Percentiles rank a stretch among this genome's conserved stretches.
These are phyloP conservation scores for Pseudoturritis turrita DNA, from an alignment of 345 rosid species.

Conservation along the genomic window DNA sequence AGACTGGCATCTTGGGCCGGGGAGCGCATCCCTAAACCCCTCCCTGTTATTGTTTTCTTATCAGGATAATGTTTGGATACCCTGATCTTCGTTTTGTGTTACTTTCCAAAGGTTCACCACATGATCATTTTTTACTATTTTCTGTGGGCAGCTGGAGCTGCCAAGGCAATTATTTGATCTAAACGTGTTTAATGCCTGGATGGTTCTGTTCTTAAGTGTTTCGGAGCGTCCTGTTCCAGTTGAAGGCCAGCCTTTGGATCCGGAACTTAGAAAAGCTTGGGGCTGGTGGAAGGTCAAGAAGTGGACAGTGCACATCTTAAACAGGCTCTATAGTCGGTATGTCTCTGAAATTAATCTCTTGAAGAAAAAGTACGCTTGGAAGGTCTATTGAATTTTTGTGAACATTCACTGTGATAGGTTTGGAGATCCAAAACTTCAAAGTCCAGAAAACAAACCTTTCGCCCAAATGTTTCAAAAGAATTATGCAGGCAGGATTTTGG, in stretches of 20 bases:
- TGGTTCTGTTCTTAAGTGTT: slow-evolving; percentile 80
- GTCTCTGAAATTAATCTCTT: slow-evolving; percentile 1
- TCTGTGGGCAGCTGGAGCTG: slow-evolving; percentile 75
- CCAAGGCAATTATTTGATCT: slow-evolving; percentile 81
- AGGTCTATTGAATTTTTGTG: not conserved
- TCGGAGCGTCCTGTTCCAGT: slow-evolving; percentile 90
- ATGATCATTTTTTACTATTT: slow-evolving; percentile 5
- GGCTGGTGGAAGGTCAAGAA: slow-evolving; percentile 99
- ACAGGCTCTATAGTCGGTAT: slow-evolving; percentile 88
- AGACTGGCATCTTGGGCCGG: not conserved
- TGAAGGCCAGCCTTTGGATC: slow-evolving; percentile 94
- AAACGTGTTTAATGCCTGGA: slow-evolving; percentile 88
- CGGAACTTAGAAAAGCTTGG: slow-evolving; percentile 92
- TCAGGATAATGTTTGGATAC: not conserved
- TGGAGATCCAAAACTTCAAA: slow-evolving; percentile 92
- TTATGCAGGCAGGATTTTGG: slow-evolving; percentile 90
- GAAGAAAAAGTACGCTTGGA: not conserved
- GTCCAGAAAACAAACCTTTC: slow-evolving; percentile 76
- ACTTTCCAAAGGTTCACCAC: not conserved
- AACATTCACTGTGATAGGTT: slow-evolving; percentile 46
- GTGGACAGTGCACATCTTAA: slow-evolving; percentile 95
- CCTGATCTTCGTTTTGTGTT: not conserved
- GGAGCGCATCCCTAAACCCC: not conserved
- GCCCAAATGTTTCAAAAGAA: slow-evolving; percentile 91
- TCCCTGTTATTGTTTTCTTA: not conserved